phyloP scores from a whole-genome alignment of 257 asterid genomes.

The Salvia miltiorrhiza region DNA sequence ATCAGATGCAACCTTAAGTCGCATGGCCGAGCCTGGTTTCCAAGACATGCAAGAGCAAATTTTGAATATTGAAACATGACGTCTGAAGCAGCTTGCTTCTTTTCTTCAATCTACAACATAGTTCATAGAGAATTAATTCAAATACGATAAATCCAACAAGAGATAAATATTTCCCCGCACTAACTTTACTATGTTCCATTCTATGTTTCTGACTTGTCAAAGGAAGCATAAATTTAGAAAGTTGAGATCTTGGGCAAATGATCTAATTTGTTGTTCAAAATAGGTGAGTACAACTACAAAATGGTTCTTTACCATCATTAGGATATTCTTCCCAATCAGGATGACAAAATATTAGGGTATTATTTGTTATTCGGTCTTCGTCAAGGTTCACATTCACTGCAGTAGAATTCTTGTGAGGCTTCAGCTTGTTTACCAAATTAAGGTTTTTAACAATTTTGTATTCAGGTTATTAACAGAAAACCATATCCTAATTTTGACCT shows the following conservation, averaged over 20 bases:
- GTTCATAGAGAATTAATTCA: neutral
- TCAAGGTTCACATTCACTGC: neutral
- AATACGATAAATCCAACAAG: too few species aligned
- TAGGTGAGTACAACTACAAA: neutral
- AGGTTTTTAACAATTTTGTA: neutral
- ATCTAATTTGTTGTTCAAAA: neutral
- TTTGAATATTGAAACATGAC: conserved; percentile 79
- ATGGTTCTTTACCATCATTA: neutral
- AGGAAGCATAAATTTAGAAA: too few species aligned
- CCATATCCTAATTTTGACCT: neutral
- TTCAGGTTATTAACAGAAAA: neutral
- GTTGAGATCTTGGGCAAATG: neutral
- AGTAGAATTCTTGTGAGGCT: neutral
- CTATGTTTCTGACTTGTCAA: neutral
- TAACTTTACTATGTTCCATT: too few species aligned
- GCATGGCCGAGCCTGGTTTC: conserved; percentile 85
- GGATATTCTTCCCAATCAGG: neutral
- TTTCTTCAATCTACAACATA: conserved; percentile 62
- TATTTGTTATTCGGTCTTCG: neutral
- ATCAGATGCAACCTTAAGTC: conserved; percentile 92
- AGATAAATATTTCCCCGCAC: too few species aligned
- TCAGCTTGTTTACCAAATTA: neutral
- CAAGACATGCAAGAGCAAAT: conserved; percentile 80
- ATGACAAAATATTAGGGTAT: neutral
- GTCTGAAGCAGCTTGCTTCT: conserved; percentile 97